These are phyloP conservation scores for Yamadazyma philogaea DNA, from an alignment of 805 yeast genomes.

Conservation along the genomic window DNA sequence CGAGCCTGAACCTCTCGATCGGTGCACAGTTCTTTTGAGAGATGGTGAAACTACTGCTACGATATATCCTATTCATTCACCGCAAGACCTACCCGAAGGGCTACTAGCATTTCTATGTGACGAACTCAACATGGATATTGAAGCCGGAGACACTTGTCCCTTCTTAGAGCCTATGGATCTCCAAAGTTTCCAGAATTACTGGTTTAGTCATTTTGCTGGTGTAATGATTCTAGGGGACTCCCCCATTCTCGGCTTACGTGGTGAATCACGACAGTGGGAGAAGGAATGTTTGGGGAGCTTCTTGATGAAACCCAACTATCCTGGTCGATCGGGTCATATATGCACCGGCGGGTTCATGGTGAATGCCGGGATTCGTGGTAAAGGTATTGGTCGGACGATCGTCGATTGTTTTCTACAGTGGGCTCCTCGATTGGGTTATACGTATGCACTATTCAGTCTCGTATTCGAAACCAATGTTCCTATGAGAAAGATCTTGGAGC, in stretches of 20 bases:
- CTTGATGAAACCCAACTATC: conserved; percentile 80
- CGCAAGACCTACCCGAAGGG: conserved; percentile 71
- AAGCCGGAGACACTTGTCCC: conserved; percentile 83
- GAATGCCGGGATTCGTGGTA: conserved; percentile 88
- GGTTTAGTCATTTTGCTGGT: conserved; percentile 87
- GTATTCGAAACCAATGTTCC: conserved; percentile 87
- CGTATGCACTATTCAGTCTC: conserved; percentile 76
- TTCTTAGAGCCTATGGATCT: conserved; percentile 75
- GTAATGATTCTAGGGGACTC: conserved; percentile 75
- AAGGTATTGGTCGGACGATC: conserved; percentile 84
- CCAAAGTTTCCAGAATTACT: conserved; percentile 74
- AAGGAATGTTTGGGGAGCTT: conserved; percentile 89
- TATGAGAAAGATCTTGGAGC: conserved; percentile 75
- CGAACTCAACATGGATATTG: conserved; percentile 91
- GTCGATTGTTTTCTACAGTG: conserved; percentile 83
- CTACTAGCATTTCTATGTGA: conserved; percentile 79
- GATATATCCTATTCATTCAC: conserved; percentile 74
- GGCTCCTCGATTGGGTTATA: conserved; percentile 88
- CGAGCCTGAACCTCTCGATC: conserved; percentile 28
- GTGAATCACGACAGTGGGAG: conserved; percentile 74
- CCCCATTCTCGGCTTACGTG: conserved; percentile 29
- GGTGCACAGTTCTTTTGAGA: conserved; percentile 74
- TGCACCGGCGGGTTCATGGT: conserved; percentile 87
- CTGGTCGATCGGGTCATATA: conserved; percentile 91
- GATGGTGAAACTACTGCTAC: conserved; percentile 94